Conservation (phyloP, 2,329 filamentous ascomycete genomes). For the Chaetomiaceae sp. region DNA sequence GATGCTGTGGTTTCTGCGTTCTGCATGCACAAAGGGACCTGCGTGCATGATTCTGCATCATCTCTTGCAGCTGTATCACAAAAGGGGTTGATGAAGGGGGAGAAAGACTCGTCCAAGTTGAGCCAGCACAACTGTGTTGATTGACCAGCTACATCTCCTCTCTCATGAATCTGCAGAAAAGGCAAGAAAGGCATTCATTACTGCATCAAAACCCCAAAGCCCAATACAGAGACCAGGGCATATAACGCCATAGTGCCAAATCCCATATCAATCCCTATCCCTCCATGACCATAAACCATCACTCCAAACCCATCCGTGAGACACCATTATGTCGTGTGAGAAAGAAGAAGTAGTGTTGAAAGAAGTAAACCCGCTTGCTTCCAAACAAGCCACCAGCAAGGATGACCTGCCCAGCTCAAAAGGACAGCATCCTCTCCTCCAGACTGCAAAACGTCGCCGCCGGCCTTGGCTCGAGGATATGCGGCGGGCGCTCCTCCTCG, state of each 20-base stretch:
- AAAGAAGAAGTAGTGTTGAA: background rate
- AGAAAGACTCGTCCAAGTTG: too few relatives aligned
- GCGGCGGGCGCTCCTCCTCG: constrained; percentile 42
- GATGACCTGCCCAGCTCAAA: constrained; percentile 25
- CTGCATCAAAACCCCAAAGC: background rate
- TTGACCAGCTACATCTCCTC: background rate
- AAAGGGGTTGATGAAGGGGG: too few relatives aligned
- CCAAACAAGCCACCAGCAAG: background rate
- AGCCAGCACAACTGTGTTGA: background rate
- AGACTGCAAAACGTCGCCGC: constrained; percentile 61
- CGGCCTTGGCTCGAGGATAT: constrained; percentile 57
- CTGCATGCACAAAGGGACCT: constrained; percentile 7
- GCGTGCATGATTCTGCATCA: background rate
- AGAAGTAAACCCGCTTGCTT: background rate
- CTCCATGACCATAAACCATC: background rate
- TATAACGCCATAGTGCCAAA: constrained; percentile 6
- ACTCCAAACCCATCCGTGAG: background rate
- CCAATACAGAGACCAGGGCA: background rate
- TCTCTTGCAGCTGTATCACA: background rate
- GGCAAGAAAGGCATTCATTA: constrained; percentile 4
- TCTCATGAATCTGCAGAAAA: background rate
- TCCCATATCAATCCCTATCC: background rate
- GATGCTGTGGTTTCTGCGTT: constrained; percentile 6
- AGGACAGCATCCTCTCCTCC: constrained; percentile 53
- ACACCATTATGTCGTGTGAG: constrained; percentile 7